Evolutionary conservation across 1,139 yeast genomes (phyloP).

Genomic region (Scheffersomyces cryptocercus): DNA sequence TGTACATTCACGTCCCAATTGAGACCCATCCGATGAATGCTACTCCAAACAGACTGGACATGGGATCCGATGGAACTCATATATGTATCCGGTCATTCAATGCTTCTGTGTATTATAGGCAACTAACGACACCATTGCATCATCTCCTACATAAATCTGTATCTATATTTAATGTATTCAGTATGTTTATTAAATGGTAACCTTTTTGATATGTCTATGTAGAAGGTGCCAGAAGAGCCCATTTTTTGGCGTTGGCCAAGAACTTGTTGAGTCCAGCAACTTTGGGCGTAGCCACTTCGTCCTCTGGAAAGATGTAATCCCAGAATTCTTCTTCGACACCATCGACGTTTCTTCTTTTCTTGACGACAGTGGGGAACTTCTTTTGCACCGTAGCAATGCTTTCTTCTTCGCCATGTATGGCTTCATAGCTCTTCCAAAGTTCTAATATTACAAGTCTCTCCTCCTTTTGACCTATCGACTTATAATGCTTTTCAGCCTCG

Average conservation of each 20-base stretch:
- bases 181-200: no score
- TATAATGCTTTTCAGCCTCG: slow-evolving; percentile 51
- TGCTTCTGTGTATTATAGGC: no score
- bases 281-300: slow-evolving; percentile 26
- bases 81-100: no score
- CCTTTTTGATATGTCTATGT: neutral
- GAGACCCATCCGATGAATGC: no score
- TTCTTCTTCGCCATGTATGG: slow-evolving; percentile 54
- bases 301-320: slow-evolving; percentile 73
- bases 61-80: no score
- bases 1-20: no score
- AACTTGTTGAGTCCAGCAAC: slow-evolving; percentile 48
- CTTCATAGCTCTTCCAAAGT: slow-evolving; percentile 68
- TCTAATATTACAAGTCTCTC: slow-evolving; percentile 58
- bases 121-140: no score
- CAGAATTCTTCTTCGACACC: slow-evolving; percentile 56
- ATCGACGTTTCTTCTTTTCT: slow-evolving; percentile 42
- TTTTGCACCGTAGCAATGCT: slow-evolving; percentile 35
- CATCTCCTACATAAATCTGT: no score
- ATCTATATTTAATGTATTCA: no score
- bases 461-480: slow-evolving; percentile 33
- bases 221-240: slow-evolving; percentile 35
- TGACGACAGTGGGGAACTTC: slow-evolving; percentile 60
- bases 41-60: no score
- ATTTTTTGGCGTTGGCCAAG: slow-evolving; percentile 63